Percentiles rank a stretch among this genome's conserved stretches.
Conservation (phyloP, 2,329 filamentous ascomycete species). For the Neofusicoccum laricinum region DNA sequence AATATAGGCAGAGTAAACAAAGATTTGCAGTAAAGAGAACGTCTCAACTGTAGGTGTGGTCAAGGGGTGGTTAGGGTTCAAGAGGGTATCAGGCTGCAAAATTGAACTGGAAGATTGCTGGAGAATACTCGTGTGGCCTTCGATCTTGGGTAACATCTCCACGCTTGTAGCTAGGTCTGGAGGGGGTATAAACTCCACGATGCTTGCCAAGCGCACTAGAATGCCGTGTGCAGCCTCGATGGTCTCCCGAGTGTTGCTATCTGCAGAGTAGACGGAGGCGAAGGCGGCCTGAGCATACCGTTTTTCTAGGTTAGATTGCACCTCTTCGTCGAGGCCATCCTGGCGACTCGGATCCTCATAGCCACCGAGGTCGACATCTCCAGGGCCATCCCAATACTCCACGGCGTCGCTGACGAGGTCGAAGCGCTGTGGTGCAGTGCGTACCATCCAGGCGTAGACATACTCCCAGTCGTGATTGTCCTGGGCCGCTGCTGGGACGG, state of each 20-base stretch:
- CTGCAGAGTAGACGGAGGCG: constrained; percentile 65
- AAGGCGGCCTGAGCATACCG: constrained; percentile 67
- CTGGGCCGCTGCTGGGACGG: background rate
- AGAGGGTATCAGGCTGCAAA: constrained; percentile 47
- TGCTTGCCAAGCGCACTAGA: constrained; percentile 55
- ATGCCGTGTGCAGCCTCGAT: constrained; percentile 61
- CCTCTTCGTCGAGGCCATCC: constrained; percentile 53
- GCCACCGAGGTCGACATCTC: constrained; percentile 66
- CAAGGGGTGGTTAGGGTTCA: constrained; percentile 61
- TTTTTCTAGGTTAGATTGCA: constrained; percentile 58
- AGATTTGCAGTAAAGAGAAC: constrained; percentile 59
- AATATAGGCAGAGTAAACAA: constrained; percentile 53
- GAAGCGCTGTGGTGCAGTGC: constrained; percentile 60
- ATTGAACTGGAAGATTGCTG: constrained; percentile 29
- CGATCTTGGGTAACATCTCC: constrained; percentile 42
- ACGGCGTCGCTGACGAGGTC: constrained; percentile 60
- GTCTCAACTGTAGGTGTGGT: constrained; percentile 59
- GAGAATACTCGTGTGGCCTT: constrained; percentile 34
- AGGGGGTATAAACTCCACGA: constrained; percentile 60
- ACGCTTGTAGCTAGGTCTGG: constrained; percentile 45
- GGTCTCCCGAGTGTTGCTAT: constrained; percentile 57
- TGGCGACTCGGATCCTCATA: constrained; percentile 52
- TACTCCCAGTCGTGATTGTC: constrained; percentile 62
- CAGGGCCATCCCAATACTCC: constrained; percentile 70
- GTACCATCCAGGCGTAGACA: constrained; percentile 64